These are phyloP conservation scores for Centella asiatica DNA, from an alignment of 129 eudicot species.

Conservation along the genomic window DNA sequence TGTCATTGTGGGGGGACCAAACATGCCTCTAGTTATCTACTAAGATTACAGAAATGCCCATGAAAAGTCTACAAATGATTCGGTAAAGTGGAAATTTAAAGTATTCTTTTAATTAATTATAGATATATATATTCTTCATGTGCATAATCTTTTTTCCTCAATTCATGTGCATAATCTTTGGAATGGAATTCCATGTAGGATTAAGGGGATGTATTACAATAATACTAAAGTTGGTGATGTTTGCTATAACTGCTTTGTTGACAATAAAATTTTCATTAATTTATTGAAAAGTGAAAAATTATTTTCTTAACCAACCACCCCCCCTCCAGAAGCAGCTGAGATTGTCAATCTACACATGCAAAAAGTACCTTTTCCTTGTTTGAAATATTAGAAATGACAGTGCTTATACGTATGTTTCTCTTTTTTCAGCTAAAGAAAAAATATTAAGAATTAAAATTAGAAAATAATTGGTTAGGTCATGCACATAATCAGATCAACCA, in stretches of 20 bases:
- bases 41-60: neutral
- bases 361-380: slow-evolving; percentile 8
- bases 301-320: slow-evolving; percentile 19
- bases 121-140: neutral
- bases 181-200: neutral
- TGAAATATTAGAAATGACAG: neutral
- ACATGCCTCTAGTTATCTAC: neutral
- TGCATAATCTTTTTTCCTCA: neutral
- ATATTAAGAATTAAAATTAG: neutral
- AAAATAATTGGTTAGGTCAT: neutral
- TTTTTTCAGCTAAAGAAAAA: neutral
- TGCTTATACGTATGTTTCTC: neutral
- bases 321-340: slow-evolving; percentile 13
- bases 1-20: slow-evolving; percentile 17
- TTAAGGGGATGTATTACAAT: neutral
- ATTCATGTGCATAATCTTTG: neutral
- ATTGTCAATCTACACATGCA: slow-evolving; percentile 45
- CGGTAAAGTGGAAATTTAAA: too few relatives aligned
- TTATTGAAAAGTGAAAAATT: neutral
- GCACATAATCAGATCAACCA: neutral
- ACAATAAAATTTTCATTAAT: neutral
- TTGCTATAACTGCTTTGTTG: slow-evolving; percentile 22
- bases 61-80: neutral
- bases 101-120: too few relatives aligned
- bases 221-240: neutral